These are phyloP conservation scores for Hypoxylon perforatum DNA, from an alignment of 495 filamentous ascomycete genomes.

Conservation along the genomic window DNA sequence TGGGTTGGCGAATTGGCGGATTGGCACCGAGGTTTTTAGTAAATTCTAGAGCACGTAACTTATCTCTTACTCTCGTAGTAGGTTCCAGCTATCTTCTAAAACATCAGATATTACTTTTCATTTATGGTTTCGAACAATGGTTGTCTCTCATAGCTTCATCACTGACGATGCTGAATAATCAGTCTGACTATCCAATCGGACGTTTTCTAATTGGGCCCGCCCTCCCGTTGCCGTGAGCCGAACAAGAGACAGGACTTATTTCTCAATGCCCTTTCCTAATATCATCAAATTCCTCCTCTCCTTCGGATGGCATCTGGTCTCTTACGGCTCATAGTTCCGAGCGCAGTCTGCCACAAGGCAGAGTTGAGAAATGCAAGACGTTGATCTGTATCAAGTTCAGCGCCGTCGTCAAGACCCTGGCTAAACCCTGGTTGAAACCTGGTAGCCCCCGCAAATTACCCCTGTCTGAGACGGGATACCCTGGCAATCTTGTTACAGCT, in stretches of 20 bases:
- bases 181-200: no score
- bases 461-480: constrained; percentile 43
- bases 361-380: constrained; percentile 25
- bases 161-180: no score
- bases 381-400: constrained; percentile 44
- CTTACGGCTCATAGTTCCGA: background rate
- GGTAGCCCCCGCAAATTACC: constrained; percentile 59
- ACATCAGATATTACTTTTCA: no score
- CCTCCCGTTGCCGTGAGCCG: background rate
- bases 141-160: no score
- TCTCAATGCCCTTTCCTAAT: background rate
- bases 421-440: constrained; percentile 62
- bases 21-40: constrained; percentile 27
- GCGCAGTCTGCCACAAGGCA: constrained; percentile 7
- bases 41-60: no score
- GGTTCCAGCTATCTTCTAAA: background rate
- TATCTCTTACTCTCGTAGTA: background rate
- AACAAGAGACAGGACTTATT: constrained; percentile 1
- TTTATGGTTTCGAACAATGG: no score
- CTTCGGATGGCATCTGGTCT: background rate
- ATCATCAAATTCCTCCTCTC: constrained; percentile 2
- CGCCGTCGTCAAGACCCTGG: constrained; percentile 20
- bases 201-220: no score
- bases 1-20: no score
- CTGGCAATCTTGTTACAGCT: constrained; percentile 36